Base-by-base conservation (phyloP, 2,329 filamentous ascomycete genomes). In the Tolypocladium paradoxum region DNA sequence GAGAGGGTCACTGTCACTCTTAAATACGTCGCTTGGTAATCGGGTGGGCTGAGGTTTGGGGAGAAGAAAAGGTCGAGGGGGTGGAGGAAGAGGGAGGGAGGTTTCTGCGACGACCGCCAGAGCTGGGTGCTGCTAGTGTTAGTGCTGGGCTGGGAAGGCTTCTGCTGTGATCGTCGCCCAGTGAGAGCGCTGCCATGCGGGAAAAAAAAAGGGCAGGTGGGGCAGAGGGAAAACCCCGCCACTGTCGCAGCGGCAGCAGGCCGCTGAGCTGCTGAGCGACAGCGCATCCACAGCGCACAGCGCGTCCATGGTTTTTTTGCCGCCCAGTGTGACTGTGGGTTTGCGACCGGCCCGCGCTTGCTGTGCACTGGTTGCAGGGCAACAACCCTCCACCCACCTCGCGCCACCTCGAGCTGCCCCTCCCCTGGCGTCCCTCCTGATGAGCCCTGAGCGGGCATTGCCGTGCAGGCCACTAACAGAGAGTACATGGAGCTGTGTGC, bases 1-100 rank as follows among this genome's bases (percentile, higher is more conserved):
- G 65, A 64, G 54, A 54, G 51, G 61, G 64, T 66, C 62, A 70
- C 69, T 70, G 69, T 62, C 68, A 64, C 67, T 70, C 67, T 68
- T 63, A 65, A 63, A 67, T 65, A 65, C 65, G 67, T 69, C 67
- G 61, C 68, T 69, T 64, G 63, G 60, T 57, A 55, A 53, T 57
- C 57, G 51, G 58, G 50, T 55, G 56, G 52, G 55, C 50, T 49
- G 52, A 49, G 46, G 50, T 54, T 55, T 56, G 59, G 54, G 54
- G 57, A 59, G 59, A 56, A 60, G 59, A 60, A 60, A 60, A 58
- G 61, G 54, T 60, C 55, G 60, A 47, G 50, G 34, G 48, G 49
- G 53, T 48, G 57, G 53, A 56, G 48, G 48, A 14, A 20, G 48
- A 35, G n/a, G 27, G 48, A 50, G 48, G 49, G 43, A 55, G 55